Percentiles rank a stretch among this genome's conserved stretches.
Conservation (phyloP, 192 early-diverging fungal genomes). For the Dissophora globulifera region DNA sequence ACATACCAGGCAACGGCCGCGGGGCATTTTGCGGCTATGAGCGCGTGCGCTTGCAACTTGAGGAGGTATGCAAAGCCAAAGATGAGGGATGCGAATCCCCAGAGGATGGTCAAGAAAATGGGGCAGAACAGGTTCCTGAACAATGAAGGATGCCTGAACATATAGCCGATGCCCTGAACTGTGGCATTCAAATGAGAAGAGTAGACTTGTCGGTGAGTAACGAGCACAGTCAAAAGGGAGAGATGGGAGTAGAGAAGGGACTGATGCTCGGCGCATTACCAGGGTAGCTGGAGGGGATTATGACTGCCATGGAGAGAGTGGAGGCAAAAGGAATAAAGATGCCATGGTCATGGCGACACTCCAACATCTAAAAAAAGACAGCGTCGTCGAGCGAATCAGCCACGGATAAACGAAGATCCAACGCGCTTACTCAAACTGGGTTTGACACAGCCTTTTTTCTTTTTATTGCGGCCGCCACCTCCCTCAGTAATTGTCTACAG, state of each 20-base stretch:
- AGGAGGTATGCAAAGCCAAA: slow-evolving; percentile 67
- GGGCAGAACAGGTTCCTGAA: slow-evolving; percentile 58
- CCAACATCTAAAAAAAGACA: no score
- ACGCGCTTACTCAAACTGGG: no score
- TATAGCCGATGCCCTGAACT: slow-evolving; percentile 55
- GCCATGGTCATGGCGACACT: no score
- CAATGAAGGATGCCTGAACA: slow-evolving; percentile 57
- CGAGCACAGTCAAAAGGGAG: no score
- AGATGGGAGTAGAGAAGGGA: neutral
- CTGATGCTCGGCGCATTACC: slow-evolving; percentile 10
- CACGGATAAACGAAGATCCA: no score
- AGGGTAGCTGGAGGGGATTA: slow-evolving; percentile 45
- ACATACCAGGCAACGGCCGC: slow-evolving; percentile 67
- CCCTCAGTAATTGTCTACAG: slow-evolving; percentile 38
- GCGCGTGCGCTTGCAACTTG: slow-evolving; percentile 67
- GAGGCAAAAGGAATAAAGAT: neutral
- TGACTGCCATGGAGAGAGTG: slow-evolving; percentile 7
- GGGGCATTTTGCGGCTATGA: slow-evolving; percentile 61
- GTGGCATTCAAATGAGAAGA: neutral
- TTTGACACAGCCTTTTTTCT: no score
- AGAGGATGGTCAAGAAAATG: slow-evolving; percentile 59
- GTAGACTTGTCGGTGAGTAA: no score
- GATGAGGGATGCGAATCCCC: slow-evolving; percentile 58
- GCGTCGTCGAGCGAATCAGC: no score
- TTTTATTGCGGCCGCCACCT: no score